Evolutionary conservation across 768 basidiomycete species (phyloP).

Genomic region (Leccinum arenicola): DNA sequence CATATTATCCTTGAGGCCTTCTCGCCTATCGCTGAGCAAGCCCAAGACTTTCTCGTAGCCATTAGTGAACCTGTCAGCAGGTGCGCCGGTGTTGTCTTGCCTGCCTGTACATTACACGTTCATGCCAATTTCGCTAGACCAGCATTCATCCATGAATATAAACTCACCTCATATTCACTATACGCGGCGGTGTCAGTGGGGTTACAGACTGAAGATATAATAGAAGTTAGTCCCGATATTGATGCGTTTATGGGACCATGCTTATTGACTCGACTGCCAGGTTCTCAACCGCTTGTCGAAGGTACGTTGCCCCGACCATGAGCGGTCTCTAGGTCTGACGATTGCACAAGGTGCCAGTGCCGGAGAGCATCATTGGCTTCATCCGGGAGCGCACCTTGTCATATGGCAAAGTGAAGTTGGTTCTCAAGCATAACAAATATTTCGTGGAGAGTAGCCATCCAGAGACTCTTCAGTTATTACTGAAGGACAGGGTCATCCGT

Average conservation of each 20-base stretch:
- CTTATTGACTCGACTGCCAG: conserved; percentile 42
- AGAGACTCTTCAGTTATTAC: conserved; percentile 82
- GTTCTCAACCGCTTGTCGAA: conserved; percentile 81
- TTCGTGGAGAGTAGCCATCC: conserved; percentile 95
- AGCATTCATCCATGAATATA: conserved; percentile 98
- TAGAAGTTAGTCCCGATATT: conserved; percentile 66
- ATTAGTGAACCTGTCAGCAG: conserved; percentile 99
- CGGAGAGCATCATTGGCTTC: conserved; percentile 78
- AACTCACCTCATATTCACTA: conserved; percentile 94
- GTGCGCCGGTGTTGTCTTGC: conserved; percentile 47
- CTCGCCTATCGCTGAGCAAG: conserved; percentile 95
- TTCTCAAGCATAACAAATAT: conserved; percentile 97
- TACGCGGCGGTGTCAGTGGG: conserved; percentile 99
- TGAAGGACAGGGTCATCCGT: conserved; percentile 84
- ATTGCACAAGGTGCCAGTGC: conserved; percentile 76
- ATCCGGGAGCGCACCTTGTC: conserved; percentile 93
- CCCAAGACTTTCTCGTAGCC: conserved; percentile 96
- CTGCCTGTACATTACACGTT: conserved; percentile 28
- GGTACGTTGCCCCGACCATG: conserved; percentile 30
- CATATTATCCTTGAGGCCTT: conserved; percentile 97
- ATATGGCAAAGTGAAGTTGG: conserved; percentile 98
- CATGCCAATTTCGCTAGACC: conserved; percentile 54
- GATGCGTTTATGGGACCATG: conserved; percentile 19
- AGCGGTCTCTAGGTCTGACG: conserved; percentile 6
- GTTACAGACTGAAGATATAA: conserved; percentile 95